These are phyloP conservation scores for Stylonectria norvegica DNA, from an alignment of 2,329 filamentous ascomycete genomes.

Conservation along the genomic window DNA sequence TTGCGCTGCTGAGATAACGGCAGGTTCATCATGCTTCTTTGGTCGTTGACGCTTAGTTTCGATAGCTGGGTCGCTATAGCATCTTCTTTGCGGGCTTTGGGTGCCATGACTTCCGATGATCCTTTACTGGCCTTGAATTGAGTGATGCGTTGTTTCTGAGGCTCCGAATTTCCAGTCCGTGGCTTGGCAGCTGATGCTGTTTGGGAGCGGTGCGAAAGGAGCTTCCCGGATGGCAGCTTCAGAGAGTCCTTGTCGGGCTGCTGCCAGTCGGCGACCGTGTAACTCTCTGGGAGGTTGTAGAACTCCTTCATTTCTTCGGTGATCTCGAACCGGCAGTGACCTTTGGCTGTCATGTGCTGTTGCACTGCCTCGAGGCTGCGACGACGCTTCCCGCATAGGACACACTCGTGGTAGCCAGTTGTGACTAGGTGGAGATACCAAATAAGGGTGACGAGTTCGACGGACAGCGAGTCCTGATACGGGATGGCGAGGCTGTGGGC, in stretches of 20 bases:
- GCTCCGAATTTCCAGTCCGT: not conserved
- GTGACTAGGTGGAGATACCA: slow-evolving; percentile 48
- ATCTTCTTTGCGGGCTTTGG: slow-evolving; percentile 5
- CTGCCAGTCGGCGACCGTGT: not conserved
- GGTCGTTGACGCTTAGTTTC: slow-evolving; percentile 11
- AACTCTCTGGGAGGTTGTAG: slow-evolving; percentile 29
- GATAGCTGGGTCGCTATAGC: slow-evolving; percentile 13
- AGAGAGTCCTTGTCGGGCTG: slow-evolving; percentile 5
- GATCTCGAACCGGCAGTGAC: slow-evolving; percentile 45
- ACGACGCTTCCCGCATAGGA: slow-evolving; percentile 46
- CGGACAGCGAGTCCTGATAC: slow-evolving; percentile 35
- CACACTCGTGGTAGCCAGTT: slow-evolving; percentile 46
- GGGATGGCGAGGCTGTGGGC: slow-evolving; percentile 46
- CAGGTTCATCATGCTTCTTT: slow-evolving; percentile 19
- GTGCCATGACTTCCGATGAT: slow-evolving; percentile 7
- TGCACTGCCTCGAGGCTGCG: slow-evolving; percentile 43
- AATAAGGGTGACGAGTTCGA: slow-evolving; percentile 47
- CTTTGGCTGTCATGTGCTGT: slow-evolving; percentile 49
- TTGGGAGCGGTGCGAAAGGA: slow-evolving; percentile 15
- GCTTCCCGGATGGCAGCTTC: slow-evolving; percentile 17
- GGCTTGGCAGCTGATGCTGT: slow-evolving; percentile 5
- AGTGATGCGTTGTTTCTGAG: slow-evolving; percentile 8
- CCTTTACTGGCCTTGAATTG: too few relatives aligned
- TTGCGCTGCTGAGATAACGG: slow-evolving; percentile 14
- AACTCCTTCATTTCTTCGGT: slow-evolving; percentile 37